Conservation (phyloP, 129 eudicot species). For the Apium graveolens region DNA sequence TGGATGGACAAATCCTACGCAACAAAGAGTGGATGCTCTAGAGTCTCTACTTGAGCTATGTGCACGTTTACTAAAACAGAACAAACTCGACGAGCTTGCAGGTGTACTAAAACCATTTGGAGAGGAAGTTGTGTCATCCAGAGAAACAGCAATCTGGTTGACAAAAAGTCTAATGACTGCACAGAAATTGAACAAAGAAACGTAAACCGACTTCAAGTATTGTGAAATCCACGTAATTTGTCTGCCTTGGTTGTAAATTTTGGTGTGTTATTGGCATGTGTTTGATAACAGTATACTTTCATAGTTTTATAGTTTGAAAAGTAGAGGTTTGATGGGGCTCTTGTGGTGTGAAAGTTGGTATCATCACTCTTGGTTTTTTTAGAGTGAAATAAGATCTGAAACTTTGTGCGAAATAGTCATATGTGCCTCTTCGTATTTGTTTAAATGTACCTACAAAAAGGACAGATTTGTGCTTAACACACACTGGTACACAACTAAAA, state of each 20-base stretch:
- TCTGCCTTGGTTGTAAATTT: neutral
- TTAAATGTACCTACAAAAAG: no score
- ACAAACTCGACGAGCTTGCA: slow-evolving; percentile 74
- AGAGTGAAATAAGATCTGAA: neutral
- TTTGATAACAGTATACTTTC: neutral
- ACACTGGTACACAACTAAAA: no score
- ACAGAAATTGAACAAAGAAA: slow-evolving; percentile 38
- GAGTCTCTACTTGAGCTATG: slow-evolving; percentile 85
- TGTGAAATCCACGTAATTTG: neutral
- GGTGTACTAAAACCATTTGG: slow-evolving; percentile 92
- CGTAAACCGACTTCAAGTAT: slow-evolving; percentile 18
- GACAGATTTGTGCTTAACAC: neutral
- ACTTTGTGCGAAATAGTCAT: neutral
- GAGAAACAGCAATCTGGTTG: slow-evolving; percentile 98
- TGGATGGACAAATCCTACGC: slow-evolving; percentile 34
- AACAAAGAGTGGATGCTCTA: slow-evolving; percentile 75
- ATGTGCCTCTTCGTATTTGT: neutral
- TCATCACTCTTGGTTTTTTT: slow-evolving; percentile 18
- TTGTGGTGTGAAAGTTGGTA: slow-evolving; percentile 18
- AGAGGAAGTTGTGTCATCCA: slow-evolving; percentile 80
- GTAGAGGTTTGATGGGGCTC: slow-evolving; percentile 12
- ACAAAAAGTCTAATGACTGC: slow-evolving; percentile 79
- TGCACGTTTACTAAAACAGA: slow-evolving; percentile 75
- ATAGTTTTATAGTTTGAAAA: neutral
- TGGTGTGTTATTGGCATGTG: slow-evolving; percentile 12